Conservation (phyloP, 2,329 filamentous ascomycete species). For the Colletotrichum tropicicola region DNA sequence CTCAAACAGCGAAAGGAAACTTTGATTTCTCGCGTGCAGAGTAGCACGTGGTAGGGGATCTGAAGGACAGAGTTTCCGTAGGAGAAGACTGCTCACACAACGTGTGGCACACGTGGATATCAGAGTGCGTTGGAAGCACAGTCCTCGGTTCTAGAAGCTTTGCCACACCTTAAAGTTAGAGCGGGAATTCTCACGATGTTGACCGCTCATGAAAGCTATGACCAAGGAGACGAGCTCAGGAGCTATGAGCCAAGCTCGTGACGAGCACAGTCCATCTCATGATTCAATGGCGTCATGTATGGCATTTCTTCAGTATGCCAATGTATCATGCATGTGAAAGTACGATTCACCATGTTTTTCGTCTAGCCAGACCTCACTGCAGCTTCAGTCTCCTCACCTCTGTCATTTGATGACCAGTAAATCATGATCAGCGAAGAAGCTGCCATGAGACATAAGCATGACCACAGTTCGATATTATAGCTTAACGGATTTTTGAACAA, state of each 20-base stretch:
- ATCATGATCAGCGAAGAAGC: too few relatives aligned
- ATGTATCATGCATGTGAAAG: too few relatives aligned
- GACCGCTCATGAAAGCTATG: neutral
- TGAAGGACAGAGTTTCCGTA: neutral
- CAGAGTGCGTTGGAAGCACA: neutral
- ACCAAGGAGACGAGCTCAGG: neutral
- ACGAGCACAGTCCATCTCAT: neutral
- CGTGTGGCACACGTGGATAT: neutral
- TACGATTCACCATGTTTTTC: too few relatives aligned
- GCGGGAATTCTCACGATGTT: neutral
- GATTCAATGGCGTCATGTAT: too few relatives aligned
- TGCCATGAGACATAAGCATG: too few relatives aligned
- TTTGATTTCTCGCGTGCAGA: neutral
- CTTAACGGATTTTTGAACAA: too few relatives aligned
- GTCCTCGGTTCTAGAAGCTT: neutral
- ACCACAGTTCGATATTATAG: too few relatives aligned
- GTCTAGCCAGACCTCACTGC: too few relatives aligned
- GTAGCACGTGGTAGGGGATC: neutral
- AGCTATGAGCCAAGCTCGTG: neutral
- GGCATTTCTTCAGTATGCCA: too few relatives aligned
- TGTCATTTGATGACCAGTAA: too few relatives aligned
- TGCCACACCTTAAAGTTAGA: neutral
- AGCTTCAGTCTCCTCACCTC: too few relatives aligned
- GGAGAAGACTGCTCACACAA: neutral
- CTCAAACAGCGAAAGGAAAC: neutral